phyloP scores from a whole-genome alignment of 2,329 filamentous ascomycete species.

The Colletotrichum graminicola region DNA sequence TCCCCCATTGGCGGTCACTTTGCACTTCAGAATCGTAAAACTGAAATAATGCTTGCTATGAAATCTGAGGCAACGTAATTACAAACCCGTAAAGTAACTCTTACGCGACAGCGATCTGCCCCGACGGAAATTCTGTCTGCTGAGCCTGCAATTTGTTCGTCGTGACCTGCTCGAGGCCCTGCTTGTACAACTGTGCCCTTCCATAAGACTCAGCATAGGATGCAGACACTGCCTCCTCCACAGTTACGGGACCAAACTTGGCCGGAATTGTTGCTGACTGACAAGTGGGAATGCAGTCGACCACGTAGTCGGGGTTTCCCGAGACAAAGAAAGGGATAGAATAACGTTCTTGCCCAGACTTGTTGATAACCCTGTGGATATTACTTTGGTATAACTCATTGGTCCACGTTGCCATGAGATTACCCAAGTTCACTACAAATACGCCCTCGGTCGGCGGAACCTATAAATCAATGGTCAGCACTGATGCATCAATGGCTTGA shows the following conservation, averaged over 20 bases:
- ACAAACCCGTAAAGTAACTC: not conserved
- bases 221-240: constrained; percentile 50
- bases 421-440: constrained; percentile 65
- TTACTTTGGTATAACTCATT: constrained; percentile 65
- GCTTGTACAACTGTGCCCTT: constrained; percentile 49
- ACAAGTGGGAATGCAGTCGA: constrained; percentile 51
- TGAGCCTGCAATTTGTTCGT: constrained; percentile 10
- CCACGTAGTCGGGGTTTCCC: constrained; percentile 61
- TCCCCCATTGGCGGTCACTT: not conserved
- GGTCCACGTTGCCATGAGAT: constrained; percentile 64
- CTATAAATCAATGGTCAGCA: constrained; percentile 42
- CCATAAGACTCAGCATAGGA: constrained; percentile 52
- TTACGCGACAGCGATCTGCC: constrained; percentile 30
- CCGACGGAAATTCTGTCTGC: constrained; percentile 8
- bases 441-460: constrained; percentile 59
- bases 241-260: constrained; percentile 51
- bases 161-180: constrained; percentile 45
- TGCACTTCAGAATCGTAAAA: no score
- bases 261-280: constrained; percentile 43
- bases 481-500: not conserved
- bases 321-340: constrained; percentile 69
- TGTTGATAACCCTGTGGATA: constrained; percentile 68
- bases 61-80: not conserved
- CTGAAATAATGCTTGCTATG: not conserved
- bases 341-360: constrained; percentile 62